These are phyloP conservation scores for Metarhizium humberi DNA, from an alignment of 2,329 filamentous ascomycete species.

Conservation along the genomic window DNA sequence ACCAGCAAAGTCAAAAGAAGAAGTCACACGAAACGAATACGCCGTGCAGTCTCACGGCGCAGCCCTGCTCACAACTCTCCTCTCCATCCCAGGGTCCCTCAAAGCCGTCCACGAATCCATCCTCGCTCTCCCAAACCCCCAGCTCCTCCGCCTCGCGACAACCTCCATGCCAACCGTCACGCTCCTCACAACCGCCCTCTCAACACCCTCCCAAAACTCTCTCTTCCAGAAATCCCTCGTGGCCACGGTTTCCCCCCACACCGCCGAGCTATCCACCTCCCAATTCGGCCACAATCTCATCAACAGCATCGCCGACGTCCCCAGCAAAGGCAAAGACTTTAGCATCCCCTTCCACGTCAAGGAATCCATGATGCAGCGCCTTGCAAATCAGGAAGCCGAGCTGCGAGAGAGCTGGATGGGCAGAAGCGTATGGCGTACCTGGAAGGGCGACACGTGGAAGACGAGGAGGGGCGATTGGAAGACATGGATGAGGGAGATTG, in stretches of 20 bases:
- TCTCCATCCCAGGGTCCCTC: conserved; percentile 62
- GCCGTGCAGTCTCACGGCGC: conserved; percentile 61
- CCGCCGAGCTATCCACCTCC: conserved; percentile 36
- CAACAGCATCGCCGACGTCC: conserved; percentile 37
- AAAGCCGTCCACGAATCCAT: conserved; percentile 68
- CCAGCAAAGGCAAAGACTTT: conserved; percentile 37
- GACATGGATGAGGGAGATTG: conserved; percentile 43
- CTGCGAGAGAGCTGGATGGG: conserved; percentile 46
- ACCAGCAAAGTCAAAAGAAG: not conserved
- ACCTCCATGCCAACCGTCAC: conserved; percentile 38
- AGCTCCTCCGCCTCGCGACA: conserved; percentile 55
- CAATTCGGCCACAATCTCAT: conserved; percentile 43
- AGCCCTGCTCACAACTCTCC: conserved; percentile 70
- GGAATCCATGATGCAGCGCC: conserved; percentile 40
- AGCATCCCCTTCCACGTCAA: conserved; percentile 49
- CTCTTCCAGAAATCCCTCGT: conserved; percentile 48
- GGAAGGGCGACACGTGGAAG: conserved; percentile 50
- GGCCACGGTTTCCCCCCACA: conserved; percentile 34
- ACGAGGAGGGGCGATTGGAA: conserved; percentile 45
- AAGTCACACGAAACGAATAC: conserved; percentile 42
- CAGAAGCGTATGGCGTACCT: conserved; percentile 46
- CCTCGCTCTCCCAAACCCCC: conserved; percentile 44
- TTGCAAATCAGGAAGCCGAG: conserved; percentile 37
- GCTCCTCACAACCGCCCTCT: conserved; percentile 41
- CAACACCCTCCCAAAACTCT: conserved; percentile 36